A percentile compares a stretch with the other conserved stretches of the same genome.
These are phyloP conservation scores for Hypoxylon sp. DNA, from an alignment of 2,329 filamentous ascomycete species.

Conservation along the genomic window DNA sequence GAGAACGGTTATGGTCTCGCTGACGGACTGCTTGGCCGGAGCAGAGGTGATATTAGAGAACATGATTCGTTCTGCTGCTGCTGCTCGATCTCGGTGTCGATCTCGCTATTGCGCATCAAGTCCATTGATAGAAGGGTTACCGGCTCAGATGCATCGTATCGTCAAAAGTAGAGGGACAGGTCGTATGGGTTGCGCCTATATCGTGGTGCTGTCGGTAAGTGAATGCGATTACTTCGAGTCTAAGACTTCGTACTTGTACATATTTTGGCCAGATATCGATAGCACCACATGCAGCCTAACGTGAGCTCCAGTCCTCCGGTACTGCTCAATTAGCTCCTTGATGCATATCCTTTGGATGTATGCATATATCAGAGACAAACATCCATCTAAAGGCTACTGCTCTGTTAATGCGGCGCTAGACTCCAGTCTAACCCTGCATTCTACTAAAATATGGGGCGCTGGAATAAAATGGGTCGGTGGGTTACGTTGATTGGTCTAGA, in stretches of 20 bases:
- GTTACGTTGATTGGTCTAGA: constrained; percentile 23
- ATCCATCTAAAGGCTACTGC: no score
- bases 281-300: constrained; percentile 5
- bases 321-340: constrained; percentile 10
- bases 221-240: constrained; percentile 9
- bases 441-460: neutral
- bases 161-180: constrained; percentile 11
- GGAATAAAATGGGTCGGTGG: constrained; percentile 3
- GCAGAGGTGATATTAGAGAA: constrained; percentile 75
- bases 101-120: constrained; percentile 47
- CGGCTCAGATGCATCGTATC: constrained; percentile 49
- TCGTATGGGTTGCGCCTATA: constrained; percentile 10
- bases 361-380: neutral
- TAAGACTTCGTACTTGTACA: neutral
- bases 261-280: constrained; percentile 42
- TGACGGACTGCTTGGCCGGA: constrained; percentile 95
- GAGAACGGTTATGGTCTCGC: constrained; percentile 92
- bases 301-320: constrained; percentile 7
- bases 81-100: constrained; percentile 48
- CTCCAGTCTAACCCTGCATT: no score
- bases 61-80: constrained; percentile 61
- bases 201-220: constrained; percentile 9
- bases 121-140: constrained; percentile 53
- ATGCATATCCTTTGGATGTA: neutral
- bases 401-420: no score